A percentile compares a stretch with the other conserved stretches of the same genome.
Conservation (phyloP, 805 yeast genomes). For the Osmozyma mogii region DNA sequence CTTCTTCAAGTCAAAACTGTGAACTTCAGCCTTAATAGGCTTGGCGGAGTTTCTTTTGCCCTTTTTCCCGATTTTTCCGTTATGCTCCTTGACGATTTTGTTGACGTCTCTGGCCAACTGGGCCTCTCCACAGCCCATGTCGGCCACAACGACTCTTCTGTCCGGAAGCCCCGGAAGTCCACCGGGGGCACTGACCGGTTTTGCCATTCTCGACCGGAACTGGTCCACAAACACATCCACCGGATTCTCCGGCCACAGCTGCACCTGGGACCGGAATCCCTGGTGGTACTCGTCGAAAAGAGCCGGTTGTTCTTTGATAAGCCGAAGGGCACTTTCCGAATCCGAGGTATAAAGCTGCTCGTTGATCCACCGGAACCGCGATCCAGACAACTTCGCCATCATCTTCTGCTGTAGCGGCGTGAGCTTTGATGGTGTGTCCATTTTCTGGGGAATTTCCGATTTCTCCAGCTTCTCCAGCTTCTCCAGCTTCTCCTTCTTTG, state of each 20-base stretch:
- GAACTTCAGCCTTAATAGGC: conserved; percentile 39
- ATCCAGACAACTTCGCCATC: conserved; percentile 91
- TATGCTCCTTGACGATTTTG: conserved; percentile 34
- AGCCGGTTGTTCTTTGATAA: conserved; percentile 75
- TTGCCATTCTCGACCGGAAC: conserved; percentile 46
- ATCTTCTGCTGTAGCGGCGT: conserved; percentile 91
- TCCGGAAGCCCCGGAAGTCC: conserved; percentile 75
- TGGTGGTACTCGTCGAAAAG: conserved; percentile 91
- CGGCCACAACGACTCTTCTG: conserved; percentile 75
- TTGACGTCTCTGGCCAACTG: conserved; percentile 65
- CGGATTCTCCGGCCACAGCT: conserved; percentile 98
- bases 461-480: conserved; percentile 1
- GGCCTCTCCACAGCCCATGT: conserved; percentile 99
- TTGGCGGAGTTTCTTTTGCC: conserved; percentile 8
- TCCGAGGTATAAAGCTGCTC: conserved; percentile 89
- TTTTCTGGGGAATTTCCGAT: neutral
- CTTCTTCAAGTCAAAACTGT: conserved; percentile 85
- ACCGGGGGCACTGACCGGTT: conserved; percentile 89
- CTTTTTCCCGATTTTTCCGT: conserved; percentile 8
- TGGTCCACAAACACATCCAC: conserved; percentile 82
- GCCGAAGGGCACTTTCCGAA: conserved; percentile 65
- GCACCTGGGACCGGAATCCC: conserved; percentile 93
- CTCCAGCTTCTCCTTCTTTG: conserved; percentile 4
- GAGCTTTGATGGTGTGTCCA: conserved; percentile 30
- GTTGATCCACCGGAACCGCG: conserved; percentile 96